These are phyloP conservation scores for Protea cynaroides DNA, from an alignment of 164 flowering plant genomes.

Conservation along the genomic window DNA sequence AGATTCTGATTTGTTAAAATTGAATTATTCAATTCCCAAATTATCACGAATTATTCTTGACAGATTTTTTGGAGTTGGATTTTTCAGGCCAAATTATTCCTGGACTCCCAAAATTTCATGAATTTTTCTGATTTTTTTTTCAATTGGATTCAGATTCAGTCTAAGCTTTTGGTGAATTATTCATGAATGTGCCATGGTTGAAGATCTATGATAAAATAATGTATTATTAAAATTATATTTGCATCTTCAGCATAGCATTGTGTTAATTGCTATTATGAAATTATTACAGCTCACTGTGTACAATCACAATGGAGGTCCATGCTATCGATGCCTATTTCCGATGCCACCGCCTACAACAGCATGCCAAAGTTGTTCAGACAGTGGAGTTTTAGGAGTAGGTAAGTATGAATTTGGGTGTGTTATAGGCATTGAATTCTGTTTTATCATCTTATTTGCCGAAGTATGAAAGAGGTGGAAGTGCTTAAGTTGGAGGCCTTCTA, in stretches of 20 bases:
- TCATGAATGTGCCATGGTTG: no score
- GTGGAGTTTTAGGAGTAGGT: slow-evolving; percentile 99
- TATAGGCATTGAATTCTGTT: neutral
- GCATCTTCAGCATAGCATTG: slow-evolving; percentile 1
- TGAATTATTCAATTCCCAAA: no score
- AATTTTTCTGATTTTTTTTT: no score
- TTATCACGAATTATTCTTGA: no score
- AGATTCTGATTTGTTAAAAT: no score
- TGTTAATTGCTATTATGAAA: neutral
- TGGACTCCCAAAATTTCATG: no score
- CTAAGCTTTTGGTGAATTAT: no score
- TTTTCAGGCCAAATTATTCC: no score
- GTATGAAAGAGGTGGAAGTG: neutral
- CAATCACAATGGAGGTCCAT: slow-evolving; percentile 88
- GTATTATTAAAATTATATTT: neutral
- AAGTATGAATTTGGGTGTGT: slow-evolving; percentile 13
- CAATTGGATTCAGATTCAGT: no score
- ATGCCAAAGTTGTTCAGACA: slow-evolving; percentile 94
- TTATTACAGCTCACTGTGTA: slow-evolving; percentile 79
- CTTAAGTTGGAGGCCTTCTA: neutral
- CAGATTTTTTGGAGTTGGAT: no score
- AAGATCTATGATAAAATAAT: neutral
- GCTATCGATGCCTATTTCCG: slow-evolving; percentile 94
- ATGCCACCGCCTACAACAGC: slow-evolving; percentile 89
- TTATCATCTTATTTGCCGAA: neutral